Base-by-base conservation (phyloP, 768 basidiomycete genomes). In the Hypholoma fasciculare region DNA sequence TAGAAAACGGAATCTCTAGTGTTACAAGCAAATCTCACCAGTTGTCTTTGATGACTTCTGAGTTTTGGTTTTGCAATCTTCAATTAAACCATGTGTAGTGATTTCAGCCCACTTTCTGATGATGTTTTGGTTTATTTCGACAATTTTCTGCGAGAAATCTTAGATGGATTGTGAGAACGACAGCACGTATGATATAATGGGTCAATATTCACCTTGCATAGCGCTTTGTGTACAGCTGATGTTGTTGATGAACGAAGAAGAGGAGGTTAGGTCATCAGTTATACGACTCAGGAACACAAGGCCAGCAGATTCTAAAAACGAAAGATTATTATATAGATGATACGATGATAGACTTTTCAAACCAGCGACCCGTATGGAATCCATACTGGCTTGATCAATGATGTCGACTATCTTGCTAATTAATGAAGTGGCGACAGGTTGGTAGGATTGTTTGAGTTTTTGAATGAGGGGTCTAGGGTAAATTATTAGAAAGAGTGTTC, bases 91-190 rank as follows among this genome's bases (percentile, higher is more conserved):
- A 8, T 71, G 66, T 34, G 84, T 71, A n/a, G 73, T 74, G 50
- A 72, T 62, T 30, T 76, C 69, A 64, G 79, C 76, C 90, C 90
- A 90, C 47, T 73, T 75, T 57, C 78, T 72, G 58, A 86, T 71
- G 11, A 82, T 76, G 23, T 67, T 73, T 47, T 79, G 70, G 60
- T 82, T 79, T 6, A 88, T 64, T 1, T 64, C 66, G 27, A 68
- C 61, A 42, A 79, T 68, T 38, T 76, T 71, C 37, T 71, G 65
- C 59, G 76, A 78, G 67, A 89, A 87, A 38, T 74, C 89, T 89
- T 52, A 38, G 20, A 46, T 54, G 27, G 19, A 49, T 34, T 20
- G 47, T 40, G 23, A 64, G 40, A 38, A 27, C 7, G 20, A 16
- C 19, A 2, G 43, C 12, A 48, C 0, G 34, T 7, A 23, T 54